These are phyloP conservation scores for Anthracocystis panici-leucophaei DNA, from an alignment of 1,284 basidiomycete species.

Conservation along the genomic window DNA sequence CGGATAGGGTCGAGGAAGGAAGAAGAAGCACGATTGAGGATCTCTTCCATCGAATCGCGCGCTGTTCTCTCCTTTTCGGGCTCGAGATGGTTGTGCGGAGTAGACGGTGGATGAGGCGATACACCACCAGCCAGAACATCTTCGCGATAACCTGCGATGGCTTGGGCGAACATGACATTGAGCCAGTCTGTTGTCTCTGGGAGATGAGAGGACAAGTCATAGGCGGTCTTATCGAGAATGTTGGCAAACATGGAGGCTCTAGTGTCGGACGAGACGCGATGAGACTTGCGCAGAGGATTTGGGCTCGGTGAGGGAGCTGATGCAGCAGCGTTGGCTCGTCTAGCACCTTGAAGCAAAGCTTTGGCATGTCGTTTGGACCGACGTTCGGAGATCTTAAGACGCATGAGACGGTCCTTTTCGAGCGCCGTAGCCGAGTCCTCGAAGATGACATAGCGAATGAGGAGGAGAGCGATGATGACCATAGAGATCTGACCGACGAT, in stretches of 20 bases:
- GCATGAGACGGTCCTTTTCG: conserved; percentile 50
- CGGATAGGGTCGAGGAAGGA: conserved; percentile 72
- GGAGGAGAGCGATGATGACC: conserved; percentile 43
- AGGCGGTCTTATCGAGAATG: conserved; percentile 72
- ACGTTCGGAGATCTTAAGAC: conserved; percentile 48
- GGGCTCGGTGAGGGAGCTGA: conserved; percentile 4
- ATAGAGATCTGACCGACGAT: conserved; percentile 73
- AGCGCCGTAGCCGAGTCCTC: conserved; percentile 68
- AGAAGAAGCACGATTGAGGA: conserved; percentile 55
- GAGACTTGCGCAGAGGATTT: conserved; percentile 20
- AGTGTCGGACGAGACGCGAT: conserved; percentile 32
- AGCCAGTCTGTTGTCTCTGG: conserved; percentile 74
- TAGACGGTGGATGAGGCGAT: conserved; percentile 16
- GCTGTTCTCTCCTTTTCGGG: conserved; percentile 49
- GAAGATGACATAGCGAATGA: conserved; percentile 74
- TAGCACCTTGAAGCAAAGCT: conserved; percentile 25
- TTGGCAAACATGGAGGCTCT: conserved; percentile 28
- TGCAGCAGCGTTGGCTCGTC: conserved; percentile 11
- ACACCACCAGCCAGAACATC: conserved; percentile 70
- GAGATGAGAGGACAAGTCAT: conserved; percentile 73
- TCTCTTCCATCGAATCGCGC: conserved; percentile 62
- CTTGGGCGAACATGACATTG: conserved; percentile 74
- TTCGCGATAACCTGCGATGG: conserved; percentile 70
- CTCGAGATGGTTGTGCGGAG: conserved; percentile 17
- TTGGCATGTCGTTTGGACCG: conserved; percentile 51